Conservation (phyloP, 2,329 filamentous ascomycete genomes). For the Mariannaea elegans region DNA sequence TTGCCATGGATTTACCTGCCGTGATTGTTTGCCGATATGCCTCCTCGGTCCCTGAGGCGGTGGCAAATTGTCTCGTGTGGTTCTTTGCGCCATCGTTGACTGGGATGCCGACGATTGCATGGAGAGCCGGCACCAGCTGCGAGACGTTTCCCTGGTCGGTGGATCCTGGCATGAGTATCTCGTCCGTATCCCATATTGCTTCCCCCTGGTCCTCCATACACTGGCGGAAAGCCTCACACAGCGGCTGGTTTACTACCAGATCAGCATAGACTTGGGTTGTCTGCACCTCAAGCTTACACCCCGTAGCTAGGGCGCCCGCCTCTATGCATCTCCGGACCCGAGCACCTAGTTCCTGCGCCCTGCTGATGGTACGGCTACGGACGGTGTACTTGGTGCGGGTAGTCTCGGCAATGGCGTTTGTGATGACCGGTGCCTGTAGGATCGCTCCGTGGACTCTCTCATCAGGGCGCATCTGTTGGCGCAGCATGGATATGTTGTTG, state of each 20-base stretch:
- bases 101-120: background rate
- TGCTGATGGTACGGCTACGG: background rate
- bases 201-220: background rate
- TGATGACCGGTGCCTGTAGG: background rate
- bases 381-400: background rate
- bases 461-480: background rate
- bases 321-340: background rate
- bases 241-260: background rate
- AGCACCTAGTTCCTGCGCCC: background rate
- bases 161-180: background rate
- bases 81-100: background rate
- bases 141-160: background rate
- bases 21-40: background rate
- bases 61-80: background rate
- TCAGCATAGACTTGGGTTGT: background rate
- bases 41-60: background rate
- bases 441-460: slow-evolving; percentile 2
- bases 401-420: background rate
- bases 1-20: background rate
- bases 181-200: background rate
- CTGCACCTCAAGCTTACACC: background rate
- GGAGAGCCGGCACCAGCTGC: background rate
- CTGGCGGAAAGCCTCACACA: background rate
- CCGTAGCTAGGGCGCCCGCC: background rate
- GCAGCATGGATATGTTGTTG: slow-evolving; percentile 2